phyloP scores from a whole-genome alignment of 108 stramenopile species.

The Cyclotella atomus region DNA sequence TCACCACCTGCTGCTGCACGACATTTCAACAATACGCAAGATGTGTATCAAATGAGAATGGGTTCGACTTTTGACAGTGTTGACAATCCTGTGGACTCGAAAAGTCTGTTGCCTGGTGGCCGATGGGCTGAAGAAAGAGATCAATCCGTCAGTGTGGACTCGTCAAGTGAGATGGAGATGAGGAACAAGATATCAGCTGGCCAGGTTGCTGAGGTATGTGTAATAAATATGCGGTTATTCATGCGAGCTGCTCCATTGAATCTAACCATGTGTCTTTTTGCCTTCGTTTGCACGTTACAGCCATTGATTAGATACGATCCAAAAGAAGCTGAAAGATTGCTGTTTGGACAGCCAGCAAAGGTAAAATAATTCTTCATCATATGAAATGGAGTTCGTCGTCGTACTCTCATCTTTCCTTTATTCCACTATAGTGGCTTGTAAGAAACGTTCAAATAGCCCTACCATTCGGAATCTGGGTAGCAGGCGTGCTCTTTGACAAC shows the following conservation, averaged over 20 bases:
- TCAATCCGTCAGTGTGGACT: too few species aligned
- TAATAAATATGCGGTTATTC: not conserved
- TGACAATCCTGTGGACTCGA: conserved; percentile 48
- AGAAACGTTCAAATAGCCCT: conserved; percentile 93
- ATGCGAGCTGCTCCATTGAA: not conserved
- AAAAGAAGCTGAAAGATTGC: conserved; percentile 66
- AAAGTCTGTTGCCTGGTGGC: conserved; percentile 46
- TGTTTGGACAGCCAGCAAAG: conserved; percentile 86
- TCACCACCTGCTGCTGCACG: too few species aligned
- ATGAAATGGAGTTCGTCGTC: not conserved
- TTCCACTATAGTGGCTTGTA: conserved; percentile 73
- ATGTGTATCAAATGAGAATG: conserved; percentile 42
- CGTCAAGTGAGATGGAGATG: not conserved
- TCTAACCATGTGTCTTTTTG: not conserved
- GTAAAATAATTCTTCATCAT: not conserved
- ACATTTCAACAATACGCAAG: not conserved
- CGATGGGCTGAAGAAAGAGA: conserved; percentile 19
- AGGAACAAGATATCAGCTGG: not conserved
- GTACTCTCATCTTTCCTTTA: not conserved
- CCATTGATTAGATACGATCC: conserved; percentile 93
- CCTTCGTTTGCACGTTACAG: conserved; percentile 13
- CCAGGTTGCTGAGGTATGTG: conserved; percentile 15
- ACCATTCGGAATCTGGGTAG: conserved; percentile 88
- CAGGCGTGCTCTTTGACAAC: conserved; percentile 75
- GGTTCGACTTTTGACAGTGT: conserved; percentile 51